phyloP scores from a whole-genome alignment of 805 yeast genomes.

The Debaryomyces tyrocola region DNA sequence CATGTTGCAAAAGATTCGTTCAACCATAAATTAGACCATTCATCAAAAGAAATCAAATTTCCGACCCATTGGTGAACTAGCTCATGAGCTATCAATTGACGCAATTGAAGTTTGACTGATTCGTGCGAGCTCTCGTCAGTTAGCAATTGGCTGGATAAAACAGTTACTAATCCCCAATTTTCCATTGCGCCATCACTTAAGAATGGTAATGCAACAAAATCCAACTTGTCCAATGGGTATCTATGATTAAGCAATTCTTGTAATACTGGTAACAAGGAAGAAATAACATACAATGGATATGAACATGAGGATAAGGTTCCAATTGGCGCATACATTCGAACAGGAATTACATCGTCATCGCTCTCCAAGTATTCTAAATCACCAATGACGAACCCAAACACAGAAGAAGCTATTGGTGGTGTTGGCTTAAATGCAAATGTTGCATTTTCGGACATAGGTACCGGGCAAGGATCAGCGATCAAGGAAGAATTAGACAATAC shows the following conservation, averaged over 20 bases:
- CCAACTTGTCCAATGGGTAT: constrained; percentile 66
- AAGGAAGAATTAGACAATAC: constrained; percentile 53
- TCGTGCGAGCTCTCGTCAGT: constrained; percentile 22
- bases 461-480: constrained; percentile 9
- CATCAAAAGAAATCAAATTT: constrained; percentile 62
- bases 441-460: constrained; percentile 23
- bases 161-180: constrained; percentile 69
- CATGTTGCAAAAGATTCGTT: constrained; percentile 80
- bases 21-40: constrained; percentile 71
- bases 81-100: constrained; percentile 69
- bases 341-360: constrained; percentile 28
- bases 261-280: constrained; percentile 48
- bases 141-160: constrained; percentile 50
- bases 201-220: constrained; percentile 67
- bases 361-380: constrained; percentile 53
- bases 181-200: constrained; percentile 80
- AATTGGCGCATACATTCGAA: constrained; percentile 55
- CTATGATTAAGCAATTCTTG: constrained; percentile 41
- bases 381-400: constrained; percentile 70
- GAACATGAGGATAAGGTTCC: constrained; percentile 50
- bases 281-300: constrained; percentile 50
- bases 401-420: constrained; percentile 60
- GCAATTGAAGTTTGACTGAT: constrained; percentile 31
- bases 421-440: constrained; percentile 49
- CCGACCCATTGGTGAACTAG: constrained; percentile 83